Evolutionary conservation across 148 eudicot species (phyloP), one percentile per base, ranked within the genome.

Genomic region (Rhododendron vialii): DNA sequence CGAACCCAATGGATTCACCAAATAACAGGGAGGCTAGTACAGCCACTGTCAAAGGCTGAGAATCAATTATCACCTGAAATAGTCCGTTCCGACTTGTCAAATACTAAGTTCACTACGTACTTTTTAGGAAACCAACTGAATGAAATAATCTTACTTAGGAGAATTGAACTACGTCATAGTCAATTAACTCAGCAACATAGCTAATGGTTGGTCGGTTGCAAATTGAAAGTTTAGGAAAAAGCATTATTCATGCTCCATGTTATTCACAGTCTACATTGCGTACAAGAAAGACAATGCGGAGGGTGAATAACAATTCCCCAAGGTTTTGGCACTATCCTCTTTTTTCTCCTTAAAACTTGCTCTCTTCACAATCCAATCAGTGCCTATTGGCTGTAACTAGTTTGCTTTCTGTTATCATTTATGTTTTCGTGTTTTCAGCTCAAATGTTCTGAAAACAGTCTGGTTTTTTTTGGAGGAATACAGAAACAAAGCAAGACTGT

Each of bases 31-130:
- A 91, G 59, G 99, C 99, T 85, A 97, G 93, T 82, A 95, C 86
- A 87, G 99, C 98, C 81, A 97, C 99, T 45, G 99, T 95, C 84
- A 97, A 92, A 88, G 99, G 99, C 89, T 97, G 99, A 82, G 99
- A 97, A 84, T 97, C 99, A 84, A 97, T 97, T 85, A 97, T 97
- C 67, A 97, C 99, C 99, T 97, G 95, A 92, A 93, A 84, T 83
- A 86, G 82, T 85, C 43, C 14, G 53, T 84, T 84, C 73, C 79
- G 73, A 84, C 78, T 35, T 8, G 73, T 90, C 55, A 90, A 53
- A 45, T n/a, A 67, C 20, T 71, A 83, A 59, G 80, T 61, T 80
- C 69, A 35, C 81, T 35, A 78, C 30, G 30, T 30, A 30, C 80
- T 28, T 57, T 41, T 55, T 3, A 84, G 77, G 45, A 15, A 47